Evolutionary conservation across 192 early-diverging fungal genomes (phyloP), one percentile per base, ranked within the genome.

Genomic region (Coemansia sp.): DNA sequence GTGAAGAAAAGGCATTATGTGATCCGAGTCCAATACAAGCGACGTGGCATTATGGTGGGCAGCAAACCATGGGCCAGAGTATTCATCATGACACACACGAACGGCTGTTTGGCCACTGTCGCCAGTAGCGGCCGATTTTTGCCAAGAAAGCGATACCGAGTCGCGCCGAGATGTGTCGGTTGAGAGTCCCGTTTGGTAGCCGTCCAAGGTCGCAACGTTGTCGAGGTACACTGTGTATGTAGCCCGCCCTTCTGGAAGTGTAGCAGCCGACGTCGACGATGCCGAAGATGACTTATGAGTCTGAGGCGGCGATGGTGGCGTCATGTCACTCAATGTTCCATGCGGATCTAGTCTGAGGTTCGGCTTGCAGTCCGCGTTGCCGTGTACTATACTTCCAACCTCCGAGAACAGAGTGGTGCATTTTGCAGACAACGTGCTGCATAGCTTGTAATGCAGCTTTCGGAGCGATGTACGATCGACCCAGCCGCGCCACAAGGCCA

Each of bases 401-500:
- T 54, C 29, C 51, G 27, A 54, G 17, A 15, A 3, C 17, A 54
- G 17, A 10, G 65, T 20, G 10, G 64, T 10, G 39, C 56, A 49
- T 35, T 39, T 39, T 15, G 32, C 60, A 40, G 65, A 63, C 53
- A 81, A 41, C 17, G 25, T 56, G 14, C 51, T 27, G 38, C 62
- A 64, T 43, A 81, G 51, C 59, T 59, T 37, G 31, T 45, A 46
- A 31, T 65, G 73, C 7, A 80, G 65, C 19, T 54, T 64, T 42
- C 61, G 57, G n/a, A 63, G 36, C 17, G 61, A 62, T 8, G 43
- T 25, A 29, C 67, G 73, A 46, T 76, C 63, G 8, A 82, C 67
- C 79, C 79, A 82, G 53, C 74, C 79, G 31, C 79, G 79, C 79
- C 73, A 82, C 8, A 65, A 35, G 6, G 27, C 46, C 47, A 82